These are phyloP conservation scores for Colletotrichum lini DNA, from an alignment of 2,329 filamentous ascomycete genomes.

Conservation along the genomic window DNA sequence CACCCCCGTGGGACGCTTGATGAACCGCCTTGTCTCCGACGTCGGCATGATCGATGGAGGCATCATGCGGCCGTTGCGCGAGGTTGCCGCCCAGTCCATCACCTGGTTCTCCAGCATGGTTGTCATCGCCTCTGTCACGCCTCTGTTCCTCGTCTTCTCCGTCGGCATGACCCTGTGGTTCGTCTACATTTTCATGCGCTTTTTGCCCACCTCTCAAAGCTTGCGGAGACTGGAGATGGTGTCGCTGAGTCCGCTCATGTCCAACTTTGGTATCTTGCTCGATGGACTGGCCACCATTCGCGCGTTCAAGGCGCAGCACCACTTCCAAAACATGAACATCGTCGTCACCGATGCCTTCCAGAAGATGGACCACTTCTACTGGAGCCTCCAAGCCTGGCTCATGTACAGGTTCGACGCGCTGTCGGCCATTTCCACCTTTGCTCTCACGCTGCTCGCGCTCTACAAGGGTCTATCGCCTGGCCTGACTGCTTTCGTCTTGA, in stretches of 20 bases:
- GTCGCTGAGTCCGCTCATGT: slow-evolving; percentile 88
- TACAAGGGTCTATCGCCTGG: slow-evolving; percentile 83
- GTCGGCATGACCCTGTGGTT: slow-evolving; percentile 77
- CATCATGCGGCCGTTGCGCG: slow-evolving; percentile 81
- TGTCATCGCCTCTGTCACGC: slow-evolving; percentile 85
- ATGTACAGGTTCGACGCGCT: slow-evolving; percentile 82
- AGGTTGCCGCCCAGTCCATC: slow-evolving; percentile 78
- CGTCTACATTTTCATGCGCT: slow-evolving; percentile 80
- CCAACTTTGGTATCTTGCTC: slow-evolving; percentile 90
- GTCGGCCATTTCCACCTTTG: slow-evolving; percentile 80
- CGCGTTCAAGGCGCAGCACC: slow-evolving; percentile 82
- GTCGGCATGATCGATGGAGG: slow-evolving; percentile 91
- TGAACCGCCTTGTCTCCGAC: slow-evolving; percentile 93
- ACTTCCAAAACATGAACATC: slow-evolving; percentile 86
- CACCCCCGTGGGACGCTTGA: slow-evolving; percentile 88
- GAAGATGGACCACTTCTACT: slow-evolving; percentile 97
- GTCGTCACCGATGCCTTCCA: slow-evolving; percentile 89
- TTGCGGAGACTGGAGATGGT: slow-evolving; percentile 90
- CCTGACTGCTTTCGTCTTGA: slow-evolving; percentile 86
- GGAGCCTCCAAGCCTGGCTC: slow-evolving; percentile 89
- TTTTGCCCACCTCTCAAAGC: slow-evolving; percentile 87
- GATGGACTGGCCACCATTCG: slow-evolving; percentile 90
- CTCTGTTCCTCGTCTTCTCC: slow-evolving; percentile 81
- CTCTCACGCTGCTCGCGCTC: slow-evolving; percentile 81
- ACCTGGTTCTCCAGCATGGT: slow-evolving; percentile 80